Percentiles rank a stretch among this genome's conserved stretches.
Conservation (phyloP, 441 rosid genomes). For the Mallotus repandus region DNA sequence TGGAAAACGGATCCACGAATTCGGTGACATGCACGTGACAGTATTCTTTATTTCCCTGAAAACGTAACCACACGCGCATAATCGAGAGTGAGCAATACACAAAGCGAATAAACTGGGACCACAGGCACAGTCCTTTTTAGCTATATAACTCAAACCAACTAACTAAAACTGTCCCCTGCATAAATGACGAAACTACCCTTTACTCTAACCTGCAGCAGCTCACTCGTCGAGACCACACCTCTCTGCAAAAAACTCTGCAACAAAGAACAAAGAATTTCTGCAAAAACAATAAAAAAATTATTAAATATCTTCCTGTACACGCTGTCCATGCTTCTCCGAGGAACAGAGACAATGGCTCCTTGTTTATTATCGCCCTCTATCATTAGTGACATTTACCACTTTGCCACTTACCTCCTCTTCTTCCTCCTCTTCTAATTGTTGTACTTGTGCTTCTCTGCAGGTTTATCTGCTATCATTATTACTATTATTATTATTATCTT, state of each 20-base stretch:
- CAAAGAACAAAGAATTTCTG: conserved; percentile 30
- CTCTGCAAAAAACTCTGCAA: conserved; percentile 38
- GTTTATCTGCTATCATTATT: background rate
- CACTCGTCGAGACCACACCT: conserved; percentile 28
- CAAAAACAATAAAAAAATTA: background rate
- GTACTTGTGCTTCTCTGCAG: background rate
- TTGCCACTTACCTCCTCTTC: conserved; percentile 35
- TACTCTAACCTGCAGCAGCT: conserved; percentile 17
- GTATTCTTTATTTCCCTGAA: background rate
- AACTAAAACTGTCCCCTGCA: conserved; percentile 17
- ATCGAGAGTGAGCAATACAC: no score
- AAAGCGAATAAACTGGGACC: background rate
- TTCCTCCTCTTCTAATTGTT: background rate
- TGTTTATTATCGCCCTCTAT: conserved; percentile 35
- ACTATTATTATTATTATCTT: background rate
- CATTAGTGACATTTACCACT: conserved; percentile 52
- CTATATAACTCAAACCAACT: conserved; percentile 12
- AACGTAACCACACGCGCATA: no score
- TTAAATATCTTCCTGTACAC: conserved; percentile 1
- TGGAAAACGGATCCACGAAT: background rate
- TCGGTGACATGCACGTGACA: background rate
- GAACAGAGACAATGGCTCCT: conserved; percentile 18
- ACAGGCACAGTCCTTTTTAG: conserved; percentile 9
- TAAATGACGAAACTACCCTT: conserved; percentile 29
- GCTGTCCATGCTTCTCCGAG: conserved; percentile 16